Percentiles rank a stretch among this genome's conserved stretches.
These are phyloP conservation scores for Heritiera fomes DNA, from an alignment of 345 rosid species.

Conservation along the genomic window DNA sequence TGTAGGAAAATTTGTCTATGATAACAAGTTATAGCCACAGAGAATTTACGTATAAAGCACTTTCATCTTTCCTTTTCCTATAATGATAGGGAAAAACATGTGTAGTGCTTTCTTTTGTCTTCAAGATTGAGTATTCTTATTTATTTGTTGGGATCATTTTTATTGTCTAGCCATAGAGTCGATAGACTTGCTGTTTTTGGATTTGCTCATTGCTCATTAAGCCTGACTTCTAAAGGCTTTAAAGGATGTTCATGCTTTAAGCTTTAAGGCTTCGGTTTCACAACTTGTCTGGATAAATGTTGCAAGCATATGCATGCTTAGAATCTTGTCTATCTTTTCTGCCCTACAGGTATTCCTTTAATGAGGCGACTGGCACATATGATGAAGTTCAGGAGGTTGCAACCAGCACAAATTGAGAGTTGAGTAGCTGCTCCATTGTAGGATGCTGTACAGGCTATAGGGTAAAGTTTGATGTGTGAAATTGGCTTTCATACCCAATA, in stretches of 20 bases:
- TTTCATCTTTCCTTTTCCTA: background rate
- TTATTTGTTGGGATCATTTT: background rate
- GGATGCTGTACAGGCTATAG: background rate
- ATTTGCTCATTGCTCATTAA: background rate
- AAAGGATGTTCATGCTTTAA: background rate
- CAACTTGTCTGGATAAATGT: background rate
- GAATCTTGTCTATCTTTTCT: background rate
- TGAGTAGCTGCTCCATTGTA: background rate
- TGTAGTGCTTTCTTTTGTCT: background rate
- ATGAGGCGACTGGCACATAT: conserved; percentile 52
- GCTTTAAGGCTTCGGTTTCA: background rate
- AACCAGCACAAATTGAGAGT: conserved; percentile 24
- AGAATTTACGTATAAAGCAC: background rate
- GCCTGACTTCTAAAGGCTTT: background rate
- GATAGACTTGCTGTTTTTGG: background rate
- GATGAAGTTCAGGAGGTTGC: conserved; percentile 39
- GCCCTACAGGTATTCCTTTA: conserved; percentile 51
- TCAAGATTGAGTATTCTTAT: background rate
- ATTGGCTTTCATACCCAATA: background rate
- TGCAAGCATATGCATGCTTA: background rate
- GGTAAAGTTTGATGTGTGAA: background rate
- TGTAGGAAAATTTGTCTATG: background rate
- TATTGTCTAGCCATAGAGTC: background rate
- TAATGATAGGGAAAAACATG: background rate
- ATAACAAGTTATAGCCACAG: background rate